Base-by-base conservation (phyloP, 2,329 filamentous ascomycete species). In the Paraconiothyrium brasiliense region DNA sequence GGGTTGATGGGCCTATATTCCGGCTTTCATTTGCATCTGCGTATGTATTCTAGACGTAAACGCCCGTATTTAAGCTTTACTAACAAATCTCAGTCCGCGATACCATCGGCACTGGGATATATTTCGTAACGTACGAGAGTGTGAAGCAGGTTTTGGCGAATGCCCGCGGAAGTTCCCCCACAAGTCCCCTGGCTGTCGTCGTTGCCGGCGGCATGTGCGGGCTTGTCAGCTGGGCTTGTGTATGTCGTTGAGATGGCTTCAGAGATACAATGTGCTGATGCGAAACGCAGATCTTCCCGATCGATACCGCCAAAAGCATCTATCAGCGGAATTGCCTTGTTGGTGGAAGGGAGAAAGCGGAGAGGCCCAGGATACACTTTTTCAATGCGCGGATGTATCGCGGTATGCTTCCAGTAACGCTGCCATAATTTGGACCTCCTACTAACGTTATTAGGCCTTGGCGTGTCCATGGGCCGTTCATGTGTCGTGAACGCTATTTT, bases 111-210 rank as follows among this genome's bases (percentile, higher is more conserved):
- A 96, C 92, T 1, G 87, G 88, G 34, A 92, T 94, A 60, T 96
- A 96, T 78, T 96, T 96, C 74, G 92, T 92, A 81, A 94, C 92
- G 34, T 96, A 96, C 76, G 92, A 96, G 79, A 93, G 91, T 76
- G 88, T 89, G 69, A 96, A 96, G 75, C 92, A 95, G 76, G 80
- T 94, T 27, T 85, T 93, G 65, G 92, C 90, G 22, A 92, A 92
- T 16, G 88, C 91, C 66, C 87, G 90, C 51, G 90, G 91, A 65
- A 86, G 86, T 63, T 89, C 89, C 8, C 88, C 91, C n/a, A 92
- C 90, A 52, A 91, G 91, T 71, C 91, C 92, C n/a, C 77, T 92
- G 58, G 90, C 92, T 16, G 92, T 95, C 35, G 86, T 94, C 14
- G 83, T 90, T 51, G 91, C 92, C 22, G 93, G 93, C 57, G 92